Evolutionary conservation across 768 basidiomycete genomes (phyloP).

Genomic region (Leucosporidium scottii): DNA sequence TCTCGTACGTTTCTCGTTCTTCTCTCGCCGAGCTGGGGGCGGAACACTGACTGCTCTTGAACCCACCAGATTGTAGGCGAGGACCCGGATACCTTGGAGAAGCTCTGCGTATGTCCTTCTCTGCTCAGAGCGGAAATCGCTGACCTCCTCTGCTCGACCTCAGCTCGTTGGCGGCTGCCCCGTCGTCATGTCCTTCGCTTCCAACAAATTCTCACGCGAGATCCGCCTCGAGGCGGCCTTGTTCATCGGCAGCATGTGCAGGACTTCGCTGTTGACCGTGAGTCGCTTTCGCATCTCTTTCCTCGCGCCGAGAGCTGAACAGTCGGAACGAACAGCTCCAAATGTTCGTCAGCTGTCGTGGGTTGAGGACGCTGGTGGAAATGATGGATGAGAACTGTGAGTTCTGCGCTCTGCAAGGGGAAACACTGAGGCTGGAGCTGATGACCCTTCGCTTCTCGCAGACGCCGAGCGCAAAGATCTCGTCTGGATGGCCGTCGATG

Average conservation of each 20-base stretch:
- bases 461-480: conserved; percentile 71
- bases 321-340: conserved; percentile 49
- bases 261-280: conserved; percentile 76
- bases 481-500: conserved; percentile 85
- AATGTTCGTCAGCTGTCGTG: conserved; percentile 98
- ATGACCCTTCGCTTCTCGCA: not conserved
- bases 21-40: not conserved
- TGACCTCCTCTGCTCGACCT: not conserved
- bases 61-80: conserved; percentile 48
- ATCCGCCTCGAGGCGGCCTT: conserved; percentile 91
- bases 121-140: too few relatives aligned
- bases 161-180: conserved; percentile 66
- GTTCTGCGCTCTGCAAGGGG: not conserved
- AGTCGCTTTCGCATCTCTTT: not conserved
- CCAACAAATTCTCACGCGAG: conserved; percentile 86
- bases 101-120: conserved; percentile 90
- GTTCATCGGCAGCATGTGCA: conserved; percentile 84
- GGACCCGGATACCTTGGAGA: conserved; percentile 81
- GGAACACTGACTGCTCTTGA: not conserved
- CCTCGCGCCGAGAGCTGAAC: not conserved
- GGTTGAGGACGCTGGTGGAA: conserved; percentile 87
- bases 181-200: conserved; percentile 91
- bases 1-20: conserved; percentile 50
- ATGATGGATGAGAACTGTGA: conserved; percentile 91
- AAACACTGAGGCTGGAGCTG: not conserved